Conservation (phyloP, 345 rosid species). For the Arabidopsis thaliana region DNA sequence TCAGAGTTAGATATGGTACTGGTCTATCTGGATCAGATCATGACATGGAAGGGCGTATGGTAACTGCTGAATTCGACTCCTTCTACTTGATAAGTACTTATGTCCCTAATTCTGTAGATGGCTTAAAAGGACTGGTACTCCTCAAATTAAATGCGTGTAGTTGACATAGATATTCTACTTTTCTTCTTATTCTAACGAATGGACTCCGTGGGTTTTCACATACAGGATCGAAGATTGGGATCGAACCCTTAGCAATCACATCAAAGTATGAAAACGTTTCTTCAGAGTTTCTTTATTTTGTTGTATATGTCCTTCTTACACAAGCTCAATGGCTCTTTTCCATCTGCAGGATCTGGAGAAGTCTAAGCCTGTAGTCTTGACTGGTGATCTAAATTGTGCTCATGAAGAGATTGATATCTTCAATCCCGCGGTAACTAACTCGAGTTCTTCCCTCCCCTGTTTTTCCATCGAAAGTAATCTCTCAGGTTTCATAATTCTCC, state of each 20-base stretch:
- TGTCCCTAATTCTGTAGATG: conserved; percentile 97
- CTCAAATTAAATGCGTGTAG: conserved; percentile 5
- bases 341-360: conserved; percentile 80
- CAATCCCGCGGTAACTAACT: conserved; percentile 71
- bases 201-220: conserved; percentile 36
- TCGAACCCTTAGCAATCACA: conserved; percentile 68
- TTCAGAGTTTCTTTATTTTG: neutral
- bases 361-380: conserved; percentile 92
- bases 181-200: conserved; percentile 18
- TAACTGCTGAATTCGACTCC: conserved; percentile 84
- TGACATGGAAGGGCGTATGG: conserved; percentile 86
- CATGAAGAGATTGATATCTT: conserved; percentile 93
- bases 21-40: conserved; percentile 79
- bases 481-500: conserved; percentile 23
- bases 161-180: conserved; percentile 1
- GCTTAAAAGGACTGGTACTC: conserved; percentile 88
- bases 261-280: conserved; percentile 64
- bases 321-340: neutral
- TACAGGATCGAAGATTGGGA: conserved; percentile 88
- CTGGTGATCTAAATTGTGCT: conserved; percentile 95
- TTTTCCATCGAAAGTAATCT: conserved; percentile 6
- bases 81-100: conserved; percentile 75
- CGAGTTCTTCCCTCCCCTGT: neutral
- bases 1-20: conserved; percentile 82
- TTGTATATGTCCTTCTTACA: conserved; percentile 3